Base-by-base conservation (phyloP, 2,329 filamentous ascomycete genomes). In the Bipolaris victoriae region DNA sequence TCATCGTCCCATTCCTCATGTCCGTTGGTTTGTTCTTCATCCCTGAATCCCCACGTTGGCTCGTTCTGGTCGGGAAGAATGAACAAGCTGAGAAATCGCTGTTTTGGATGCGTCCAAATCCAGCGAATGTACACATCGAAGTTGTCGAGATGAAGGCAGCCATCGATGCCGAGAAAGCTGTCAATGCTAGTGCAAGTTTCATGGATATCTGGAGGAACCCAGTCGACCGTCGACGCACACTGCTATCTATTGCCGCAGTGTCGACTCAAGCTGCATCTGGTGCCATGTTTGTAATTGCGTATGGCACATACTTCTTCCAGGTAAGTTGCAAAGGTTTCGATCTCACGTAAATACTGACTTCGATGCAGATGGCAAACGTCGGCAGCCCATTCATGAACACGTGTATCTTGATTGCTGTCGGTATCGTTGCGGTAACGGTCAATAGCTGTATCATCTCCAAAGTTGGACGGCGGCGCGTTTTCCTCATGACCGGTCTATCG, bases 351-450 rank as follows among this genome's bases (percentile, higher is more conserved):
- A 7, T 1, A 3, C 46, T 58, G 31, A 54, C 33, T 10, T n/a
- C 2, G 3, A 15, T 0, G 1, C 6, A 71, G 58, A 73, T 73
- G 67, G 71, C 71, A 1, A 52, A 70, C 2, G 70, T 74, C 5
- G 70, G 70, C 3, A 71, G 69, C 35, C 79, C 83, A 1, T 86
- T 87, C 65, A 79, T 82, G 67, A 86, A 86, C 68, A 75, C 80
- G 1, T 85, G 84, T 64, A 84, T 86, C 52, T 73, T 86, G 9
- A 81, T 78, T 10, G 82, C 80, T 1, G 78, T 85, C 22, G 84
- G 84, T 7, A 83, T 86, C 7, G 65, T 81, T 10, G 83, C 81
- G 10, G 82, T 86, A 57, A 64, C 84, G 7, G 68, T 83, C 64
- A 86, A 86, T 69, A 82, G 78, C 49, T 68, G 78, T 33, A 74